phyloP scores from a whole-genome alignment of 306 rosid species.

The Adenanthera pavonina region DNA sequence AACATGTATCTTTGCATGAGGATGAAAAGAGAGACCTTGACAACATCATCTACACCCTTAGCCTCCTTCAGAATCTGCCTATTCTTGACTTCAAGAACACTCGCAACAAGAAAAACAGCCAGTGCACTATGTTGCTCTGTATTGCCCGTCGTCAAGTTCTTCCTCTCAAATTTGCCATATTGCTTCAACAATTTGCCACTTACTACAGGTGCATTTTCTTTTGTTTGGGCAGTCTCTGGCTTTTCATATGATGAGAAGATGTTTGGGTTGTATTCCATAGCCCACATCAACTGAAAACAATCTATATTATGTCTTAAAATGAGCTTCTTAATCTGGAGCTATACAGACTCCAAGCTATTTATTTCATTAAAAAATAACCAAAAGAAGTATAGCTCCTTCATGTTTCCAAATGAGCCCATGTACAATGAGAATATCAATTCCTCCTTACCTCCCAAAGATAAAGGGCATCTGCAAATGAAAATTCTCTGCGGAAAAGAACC shows the following conservation, averaged over 20 bases:
- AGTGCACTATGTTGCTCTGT: constrained; percentile 59
- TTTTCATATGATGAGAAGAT: constrained; percentile 68
- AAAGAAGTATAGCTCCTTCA: neutral
- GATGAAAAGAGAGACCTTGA: constrained; percentile 53
- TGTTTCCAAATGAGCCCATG: neutral
- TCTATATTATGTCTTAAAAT: constrained; percentile 75
- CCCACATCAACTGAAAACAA: constrained; percentile 98
- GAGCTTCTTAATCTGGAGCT: constrained; percentile 46
- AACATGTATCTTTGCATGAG: neutral
- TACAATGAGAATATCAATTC: constrained; percentile 22
- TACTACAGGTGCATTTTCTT: constrained; percentile 37
- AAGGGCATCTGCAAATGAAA: constrained; percentile 87
- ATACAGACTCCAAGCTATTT: constrained; percentile 29
- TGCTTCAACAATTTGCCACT: constrained; percentile 69
- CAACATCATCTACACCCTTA: constrained; percentile 93
- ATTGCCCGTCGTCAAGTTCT: constrained; percentile 60
- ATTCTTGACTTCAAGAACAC: constrained; percentile 82
- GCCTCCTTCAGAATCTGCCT: constrained; percentile 82
- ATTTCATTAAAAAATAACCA: constrained; percentile 17
- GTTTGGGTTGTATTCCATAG: constrained; percentile 97
- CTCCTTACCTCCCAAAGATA: constrained; percentile 97
- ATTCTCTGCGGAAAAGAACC: constrained; percentile 98
- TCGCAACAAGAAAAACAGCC: constrained; percentile 88
- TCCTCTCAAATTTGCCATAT: constrained; percentile 91
- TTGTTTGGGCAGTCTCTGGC: constrained; percentile 43